Conservation (phyloP, 768 basidiomycete species). For the Tremella fuciformis region DNA sequence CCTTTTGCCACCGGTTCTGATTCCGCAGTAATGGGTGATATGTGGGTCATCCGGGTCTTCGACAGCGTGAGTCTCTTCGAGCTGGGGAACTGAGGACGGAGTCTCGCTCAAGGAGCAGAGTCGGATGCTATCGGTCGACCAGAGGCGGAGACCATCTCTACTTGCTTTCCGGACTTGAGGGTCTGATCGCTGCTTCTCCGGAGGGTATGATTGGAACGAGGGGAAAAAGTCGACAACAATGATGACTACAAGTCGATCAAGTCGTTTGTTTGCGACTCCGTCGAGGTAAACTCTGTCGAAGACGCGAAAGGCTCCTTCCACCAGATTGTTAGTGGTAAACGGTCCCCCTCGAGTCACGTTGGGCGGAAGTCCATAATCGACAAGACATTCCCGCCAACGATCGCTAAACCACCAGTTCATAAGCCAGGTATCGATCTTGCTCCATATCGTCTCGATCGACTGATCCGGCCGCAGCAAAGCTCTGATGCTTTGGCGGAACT, state of each 20-base stretch:
- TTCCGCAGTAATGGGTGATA: too few species aligned
- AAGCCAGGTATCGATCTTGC: background rate
- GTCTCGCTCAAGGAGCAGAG: background rate
- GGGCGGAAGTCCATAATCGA: slow-evolving; percentile 13
- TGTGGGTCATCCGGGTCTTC: too few species aligned
- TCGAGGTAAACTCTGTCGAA: slow-evolving; percentile 15
- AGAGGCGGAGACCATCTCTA: slow-evolving; percentile 1
- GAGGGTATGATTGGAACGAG: slow-evolving; percentile 8
- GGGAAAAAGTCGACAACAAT: slow-evolving; percentile 10
- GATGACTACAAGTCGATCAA: slow-evolving; percentile 13
- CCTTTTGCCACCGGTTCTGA: too few species aligned
- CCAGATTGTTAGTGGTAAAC: slow-evolving; percentile 12
- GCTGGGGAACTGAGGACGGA: too few species aligned
- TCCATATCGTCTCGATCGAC: slow-evolving; percentile 7
- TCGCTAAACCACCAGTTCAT: slow-evolving; percentile 6
- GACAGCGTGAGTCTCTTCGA: too few species aligned
- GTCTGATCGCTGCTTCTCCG: background rate
- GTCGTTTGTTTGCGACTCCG: slow-evolving; percentile 9
- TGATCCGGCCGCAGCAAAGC: background rate
- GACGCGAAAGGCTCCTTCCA: slow-evolving; percentile 7
- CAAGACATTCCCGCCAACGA: slow-evolving; percentile 6
- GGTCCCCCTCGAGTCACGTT: slow-evolving; percentile 12
- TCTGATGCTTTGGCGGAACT: background rate
- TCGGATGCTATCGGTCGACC: slow-evolving; percentile 11
- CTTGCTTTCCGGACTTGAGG: background rate